A percentile compares a stretch with the other conserved stretches of the same genome.
These are phyloP conservation scores for Phytophthora gonapodyides DNA, from an alignment of 352 stramenopile species.

Conservation along the genomic window DNA sequence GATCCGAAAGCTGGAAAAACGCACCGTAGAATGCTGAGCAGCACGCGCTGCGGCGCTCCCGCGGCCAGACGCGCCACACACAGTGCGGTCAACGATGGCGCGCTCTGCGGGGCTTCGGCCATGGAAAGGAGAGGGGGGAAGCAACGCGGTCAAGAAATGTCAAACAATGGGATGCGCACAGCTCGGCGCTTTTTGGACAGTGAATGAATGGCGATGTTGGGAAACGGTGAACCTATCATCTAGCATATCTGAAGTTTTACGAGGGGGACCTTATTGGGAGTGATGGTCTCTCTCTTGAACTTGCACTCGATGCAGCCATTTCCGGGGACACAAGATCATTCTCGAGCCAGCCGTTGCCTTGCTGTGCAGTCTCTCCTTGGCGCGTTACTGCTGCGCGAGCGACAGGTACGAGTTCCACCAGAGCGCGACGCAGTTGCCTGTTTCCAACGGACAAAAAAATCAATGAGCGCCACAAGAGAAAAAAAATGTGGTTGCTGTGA, in stretches of 20 bases:
- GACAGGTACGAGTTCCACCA: slow-evolving; percentile 86
- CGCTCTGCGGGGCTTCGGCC: slow-evolving; percentile 23
- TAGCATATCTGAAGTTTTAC: not conserved
- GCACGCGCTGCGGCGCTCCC: slow-evolving; percentile 56
- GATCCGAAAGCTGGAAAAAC: slow-evolving; percentile 13
- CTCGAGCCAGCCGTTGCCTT: slow-evolving; percentile 7
- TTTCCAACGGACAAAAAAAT: slow-evolving; percentile 20
- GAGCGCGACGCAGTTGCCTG: slow-evolving; percentile 71
- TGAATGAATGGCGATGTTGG: slow-evolving; percentile 8
- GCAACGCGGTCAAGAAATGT: no score
- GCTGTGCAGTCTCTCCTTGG: slow-evolving; percentile 4
- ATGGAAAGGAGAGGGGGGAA: slow-evolving; percentile 8
- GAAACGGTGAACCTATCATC: not conserved
- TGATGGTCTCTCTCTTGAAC: slow-evolving; percentile 25
- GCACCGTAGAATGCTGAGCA: slow-evolving; percentile 67
- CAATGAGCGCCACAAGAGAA: not conserved
- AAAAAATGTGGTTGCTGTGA: slow-evolving; percentile 8
- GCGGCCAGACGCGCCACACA: slow-evolving; percentile 64
- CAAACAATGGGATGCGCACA: slow-evolving; percentile 1
- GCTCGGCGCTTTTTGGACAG: slow-evolving; percentile 15
- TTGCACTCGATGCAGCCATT: slow-evolving; percentile 18
- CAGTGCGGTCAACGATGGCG: slow-evolving; percentile 61
- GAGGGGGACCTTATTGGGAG: slow-evolving; percentile 2
- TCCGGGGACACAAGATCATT: slow-evolving; percentile 36
- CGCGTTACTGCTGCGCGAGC: slow-evolving; percentile 54